Conservation (phyloP, 805 yeast species). For the Candida pini region DNA sequence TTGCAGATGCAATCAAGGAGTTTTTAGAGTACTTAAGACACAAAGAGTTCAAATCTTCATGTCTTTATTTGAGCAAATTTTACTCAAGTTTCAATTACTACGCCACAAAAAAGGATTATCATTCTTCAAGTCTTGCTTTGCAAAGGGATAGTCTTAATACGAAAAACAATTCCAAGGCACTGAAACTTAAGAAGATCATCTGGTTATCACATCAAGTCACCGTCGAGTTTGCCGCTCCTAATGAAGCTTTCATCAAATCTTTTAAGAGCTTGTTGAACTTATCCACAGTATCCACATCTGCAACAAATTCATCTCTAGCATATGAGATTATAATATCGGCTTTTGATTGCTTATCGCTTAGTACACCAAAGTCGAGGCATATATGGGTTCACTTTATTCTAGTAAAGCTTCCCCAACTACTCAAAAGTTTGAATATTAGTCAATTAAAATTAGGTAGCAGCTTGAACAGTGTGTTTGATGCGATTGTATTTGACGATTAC, state of each 20-base stretch:
- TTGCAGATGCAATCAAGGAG: constrained; percentile 11
- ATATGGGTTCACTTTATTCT: constrained; percentile 25
- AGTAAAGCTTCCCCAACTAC: constrained; percentile 21
- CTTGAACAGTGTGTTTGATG: constrained; percentile 17
- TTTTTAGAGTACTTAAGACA: constrained; percentile 12
- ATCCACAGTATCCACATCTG: constrained; percentile 24
- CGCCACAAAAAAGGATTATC: constrained; percentile 15
- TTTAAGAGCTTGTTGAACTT: constrained; percentile 26
- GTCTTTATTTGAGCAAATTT: constrained; percentile 11
- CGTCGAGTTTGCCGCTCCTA: constrained; percentile 16
- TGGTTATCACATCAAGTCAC: constrained; percentile 29
- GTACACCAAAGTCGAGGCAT: constrained; percentile 12
- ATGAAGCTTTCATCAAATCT: constrained; percentile 20
- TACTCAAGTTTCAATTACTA: constrained; percentile 14
- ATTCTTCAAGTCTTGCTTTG: constrained; percentile 5
- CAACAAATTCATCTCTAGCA: constrained; percentile 25
- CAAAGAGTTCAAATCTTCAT: constrained; percentile 10
- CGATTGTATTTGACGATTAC: constrained; percentile 6
- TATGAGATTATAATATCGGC: constrained; percentile 23
- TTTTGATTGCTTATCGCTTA: constrained; percentile 23
- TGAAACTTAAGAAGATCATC: constrained; percentile 24
- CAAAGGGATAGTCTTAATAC: constrained; percentile 7
- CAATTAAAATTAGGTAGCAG: constrained; percentile 23
- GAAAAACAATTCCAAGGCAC: constrained; percentile 14
- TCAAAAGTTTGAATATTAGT: constrained; percentile 24